Percentiles rank a stretch among this genome's conserved stretches.
Evolutionary conservation across 352 stramenopile species (phyloP).

Genomic region (Globisporangium spinosum): DNA sequence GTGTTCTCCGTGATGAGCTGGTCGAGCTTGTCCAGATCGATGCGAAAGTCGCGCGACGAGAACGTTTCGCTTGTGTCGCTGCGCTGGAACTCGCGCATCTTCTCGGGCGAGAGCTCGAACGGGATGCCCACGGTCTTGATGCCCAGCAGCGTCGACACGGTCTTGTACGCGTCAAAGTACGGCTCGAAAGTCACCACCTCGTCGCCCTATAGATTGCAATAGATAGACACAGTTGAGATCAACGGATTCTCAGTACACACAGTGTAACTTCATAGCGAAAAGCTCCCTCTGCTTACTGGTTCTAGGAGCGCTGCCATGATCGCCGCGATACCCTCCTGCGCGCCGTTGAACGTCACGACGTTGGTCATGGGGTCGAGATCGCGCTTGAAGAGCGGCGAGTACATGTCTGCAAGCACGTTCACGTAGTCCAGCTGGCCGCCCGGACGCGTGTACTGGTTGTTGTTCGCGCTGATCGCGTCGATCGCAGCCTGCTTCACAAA

Average conservation of each 20-base stretch:
- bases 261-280: background rate
- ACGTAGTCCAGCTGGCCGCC: slow-evolving; percentile 82
- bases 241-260: background rate
- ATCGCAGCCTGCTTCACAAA: slow-evolving; percentile 89
- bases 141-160: slow-evolving; percentile 77
- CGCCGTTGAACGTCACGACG: slow-evolving; percentile 87
- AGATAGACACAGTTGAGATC: background rate
- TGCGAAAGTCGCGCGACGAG: slow-evolving; percentile 68
- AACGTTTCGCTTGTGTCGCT: slow-evolving; percentile 28
- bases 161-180: slow-evolving; percentile 90
- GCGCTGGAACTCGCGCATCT: slow-evolving; percentile 39
- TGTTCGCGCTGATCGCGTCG: slow-evolving; percentile 65
- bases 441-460: slow-evolving; percentile 90
- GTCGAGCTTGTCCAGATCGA: slow-evolving; percentile 88
- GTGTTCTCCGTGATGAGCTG: slow-evolving; percentile 87
- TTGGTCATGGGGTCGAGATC: slow-evolving; percentile 72
- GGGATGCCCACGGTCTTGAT: slow-evolving; percentile 71
- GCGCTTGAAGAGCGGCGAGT: slow-evolving; percentile 62
- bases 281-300: slow-evolving; percentile 25
- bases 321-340: slow-evolving; percentile 82
- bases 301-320: slow-evolving; percentile 79
- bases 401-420: slow-evolving; percentile 73
- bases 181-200: slow-evolving; percentile 87
- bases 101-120: slow-evolving; percentile 52
- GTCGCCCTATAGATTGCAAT: slow-evolving; percentile 41